Evolutionary conservation across 2,329 filamentous ascomycete genomes (phyloP).

Genomic region (Juglanconis sp.): DNA sequence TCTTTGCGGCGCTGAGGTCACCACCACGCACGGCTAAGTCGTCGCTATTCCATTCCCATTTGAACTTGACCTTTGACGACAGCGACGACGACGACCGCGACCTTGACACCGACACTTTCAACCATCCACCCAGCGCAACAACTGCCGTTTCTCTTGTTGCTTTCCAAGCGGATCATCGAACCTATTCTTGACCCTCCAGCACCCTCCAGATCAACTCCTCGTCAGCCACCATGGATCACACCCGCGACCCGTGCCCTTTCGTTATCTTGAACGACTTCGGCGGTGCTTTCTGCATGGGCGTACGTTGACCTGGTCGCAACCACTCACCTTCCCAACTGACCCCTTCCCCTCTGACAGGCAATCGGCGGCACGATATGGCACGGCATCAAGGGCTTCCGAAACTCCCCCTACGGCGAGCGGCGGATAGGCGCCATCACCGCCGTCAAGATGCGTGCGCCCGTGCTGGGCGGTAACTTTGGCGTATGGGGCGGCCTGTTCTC

Average conservation of each 20-base stretch:
- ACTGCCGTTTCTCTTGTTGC: background rate
- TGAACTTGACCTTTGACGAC: background rate
- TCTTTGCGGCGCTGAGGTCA: slow-evolving; percentile 9
- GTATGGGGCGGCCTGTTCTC: slow-evolving; percentile 96
- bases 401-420: slow-evolving; percentile 87
- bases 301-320: slow-evolving; percentile 45
- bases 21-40: background rate
- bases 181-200: background rate
- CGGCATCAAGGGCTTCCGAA: slow-evolving; percentile 91
- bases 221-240: slow-evolving; percentile 73
- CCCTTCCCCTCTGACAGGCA: slow-evolving; percentile 43
- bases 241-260: slow-evolving; percentile 94
- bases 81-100: too few relatives aligned
- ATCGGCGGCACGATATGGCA: slow-evolving; percentile 89
- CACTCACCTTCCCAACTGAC: background rate
- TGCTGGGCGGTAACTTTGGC: slow-evolving; percentile 95
- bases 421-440: slow-evolving; percentile 94
- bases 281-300: slow-evolving; percentile 94
- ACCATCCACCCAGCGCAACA: background rate
- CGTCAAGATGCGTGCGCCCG: slow-evolving; percentile 94
- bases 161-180: too few relatives aligned
- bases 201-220: background rate
- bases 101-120: background rate
- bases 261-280: slow-evolving; percentile 97
- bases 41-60: background rate